Percentiles rank a stretch among this genome's conserved stretches.
Evolutionary conservation across 495 filamentous ascomycete species (phyloP).

Genomic region (Hypoxylon crocopeplum): DNA sequence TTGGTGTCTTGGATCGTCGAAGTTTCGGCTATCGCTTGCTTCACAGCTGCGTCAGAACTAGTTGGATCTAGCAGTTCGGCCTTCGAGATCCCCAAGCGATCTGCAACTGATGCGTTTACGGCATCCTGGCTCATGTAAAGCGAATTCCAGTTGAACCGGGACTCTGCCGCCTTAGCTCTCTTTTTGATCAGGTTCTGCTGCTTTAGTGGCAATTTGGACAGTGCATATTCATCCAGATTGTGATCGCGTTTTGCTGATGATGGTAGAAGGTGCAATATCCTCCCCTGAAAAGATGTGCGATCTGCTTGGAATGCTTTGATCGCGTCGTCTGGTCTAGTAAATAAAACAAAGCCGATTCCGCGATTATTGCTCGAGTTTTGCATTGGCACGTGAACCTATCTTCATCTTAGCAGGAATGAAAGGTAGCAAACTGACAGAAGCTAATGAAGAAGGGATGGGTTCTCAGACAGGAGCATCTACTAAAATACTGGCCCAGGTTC

Average conservation of each 20-base stretch:
- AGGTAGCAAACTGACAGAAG: conserved; percentile 26
- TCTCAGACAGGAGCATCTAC: conserved; percentile 66
- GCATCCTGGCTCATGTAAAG: conserved; percentile 98
- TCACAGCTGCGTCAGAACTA: conserved; percentile 89
- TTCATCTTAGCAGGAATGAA: conserved; percentile 42
- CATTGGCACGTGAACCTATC: conserved; percentile 42
- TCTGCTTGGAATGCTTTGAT: conserved; percentile 77
- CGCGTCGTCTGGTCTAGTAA: conserved; percentile 71
- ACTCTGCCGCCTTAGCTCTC: conserved; percentile 75
- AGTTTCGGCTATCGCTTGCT: conserved; percentile 96
- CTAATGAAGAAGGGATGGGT: conserved; percentile 37
- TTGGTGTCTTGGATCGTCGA: conserved; percentile 96
- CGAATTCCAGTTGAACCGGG: conserved; percentile 94
- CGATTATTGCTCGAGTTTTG: conserved; percentile 36
- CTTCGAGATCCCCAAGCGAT: conserved; percentile 86
- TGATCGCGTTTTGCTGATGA: conserved; percentile 79
- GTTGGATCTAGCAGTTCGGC: conserved; percentile 92
- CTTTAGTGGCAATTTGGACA: conserved; percentile 90
- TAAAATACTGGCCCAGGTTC: conserved; percentile 67
- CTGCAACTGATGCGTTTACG: conserved; percentile 88
- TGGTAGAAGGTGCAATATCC: conserved; percentile 87
- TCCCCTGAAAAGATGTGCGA: conserved; percentile 85
- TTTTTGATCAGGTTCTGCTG: conserved; percentile 90
- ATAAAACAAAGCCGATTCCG: conserved; percentile 80
- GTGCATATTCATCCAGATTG: conserved; percentile 81